Base-by-base conservation (phyloP, 208 protist species). In the Trypanosoma lewisi region DNA sequence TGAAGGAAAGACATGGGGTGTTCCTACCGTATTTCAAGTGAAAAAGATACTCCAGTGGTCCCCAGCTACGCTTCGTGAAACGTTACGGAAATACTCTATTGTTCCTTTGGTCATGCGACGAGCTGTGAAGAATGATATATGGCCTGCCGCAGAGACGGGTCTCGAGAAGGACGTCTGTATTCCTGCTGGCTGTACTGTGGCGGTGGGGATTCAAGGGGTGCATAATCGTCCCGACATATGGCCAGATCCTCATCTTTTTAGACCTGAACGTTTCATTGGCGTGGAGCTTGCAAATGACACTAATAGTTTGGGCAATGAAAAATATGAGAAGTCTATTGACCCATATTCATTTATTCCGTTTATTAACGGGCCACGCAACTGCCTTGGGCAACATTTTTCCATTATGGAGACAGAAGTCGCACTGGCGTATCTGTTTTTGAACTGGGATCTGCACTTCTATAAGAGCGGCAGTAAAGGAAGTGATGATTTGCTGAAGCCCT, bases 341-440 rank as follows among this genome's bases (percentile, higher is more conserved):
- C 89, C 89, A 9, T 96, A 87, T 67, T 81, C 83, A 19, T 97
- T 90, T 71, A 85, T 97, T 58, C 92, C 92, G 9, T 97, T 97
- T 67, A 97, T 97, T 67, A 94, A 93, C 57, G 92, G 92, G 2
- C 92, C 92, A 2, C 89, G 89, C 69, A 95, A 97, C 63, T 97
- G 92, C 76, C 82, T 97, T 23, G 92, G 92, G 8, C 92, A 97
- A 65, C 89, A 96, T 63, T 63, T 97, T 47, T 81, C 92, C 7
- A 73, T 97, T 41, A 86, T 97, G 49, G 92, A 97, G 67, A 90
- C 85, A 31, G 79, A 93, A 63, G 83, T 95, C 1, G 82, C 80
- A 11, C 57, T 95, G 12, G 75, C 82, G 17, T 95, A 87, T 67
- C 56, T 93, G 44, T 64, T 91, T 54, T 50, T 83, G 11, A 89